Evolutionary conservation across 2,329 filamentous ascomycete genomes (phyloP).

Genomic region (Oidium heveae): DNA sequence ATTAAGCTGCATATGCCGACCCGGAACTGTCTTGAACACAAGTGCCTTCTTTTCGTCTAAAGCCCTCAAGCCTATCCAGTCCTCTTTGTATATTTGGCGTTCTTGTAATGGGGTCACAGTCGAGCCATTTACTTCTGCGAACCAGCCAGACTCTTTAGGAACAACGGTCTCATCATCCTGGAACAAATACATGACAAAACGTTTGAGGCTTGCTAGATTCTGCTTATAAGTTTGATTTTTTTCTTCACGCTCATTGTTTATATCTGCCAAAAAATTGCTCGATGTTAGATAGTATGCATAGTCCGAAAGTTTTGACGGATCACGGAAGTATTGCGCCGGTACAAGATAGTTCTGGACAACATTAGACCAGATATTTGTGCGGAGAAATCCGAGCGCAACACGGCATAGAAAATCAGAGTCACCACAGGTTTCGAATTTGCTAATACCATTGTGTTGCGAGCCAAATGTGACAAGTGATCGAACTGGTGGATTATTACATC

Average conservation of each 20-base stretch:
- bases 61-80: slow-evolving; percentile 70
- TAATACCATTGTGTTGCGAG: slow-evolving; percentile 58
- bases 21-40: slow-evolving; percentile 45
- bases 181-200: slow-evolving; percentile 78
- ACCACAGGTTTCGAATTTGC: slow-evolving; percentile 52
- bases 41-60: slow-evolving; percentile 61
- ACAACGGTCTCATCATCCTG: slow-evolving; percentile 64
- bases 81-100: slow-evolving; percentile 54
- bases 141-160: slow-evolving; percentile 80
- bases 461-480: slow-evolving; percentile 44
- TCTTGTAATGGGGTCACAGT: slow-evolving; percentile 42
- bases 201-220: slow-evolving; percentile 43
- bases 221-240: slow-evolving; percentile 55
- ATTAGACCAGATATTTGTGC: slow-evolving; percentile 53
- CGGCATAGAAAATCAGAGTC: slow-evolving; percentile 56
- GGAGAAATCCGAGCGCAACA: slow-evolving; percentile 51
- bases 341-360: slow-evolving; percentile 62
- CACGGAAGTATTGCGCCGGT: slow-evolving; percentile 84
- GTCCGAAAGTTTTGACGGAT: slow-evolving; percentile 26
- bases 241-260: slow-evolving; percentile 66
- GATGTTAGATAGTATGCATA: slow-evolving; percentile 48
- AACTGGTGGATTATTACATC: slow-evolving; percentile 42
- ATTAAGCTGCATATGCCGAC: slow-evolving; percentile 60
- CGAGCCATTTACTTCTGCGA: slow-evolving; percentile 58
- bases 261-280: slow-evolving; percentile 78